Evolutionary conservation across 2,329 filamentous ascomycete genomes (phyloP).

Genomic region (Pseudogymnoascus sp.): DNA sequence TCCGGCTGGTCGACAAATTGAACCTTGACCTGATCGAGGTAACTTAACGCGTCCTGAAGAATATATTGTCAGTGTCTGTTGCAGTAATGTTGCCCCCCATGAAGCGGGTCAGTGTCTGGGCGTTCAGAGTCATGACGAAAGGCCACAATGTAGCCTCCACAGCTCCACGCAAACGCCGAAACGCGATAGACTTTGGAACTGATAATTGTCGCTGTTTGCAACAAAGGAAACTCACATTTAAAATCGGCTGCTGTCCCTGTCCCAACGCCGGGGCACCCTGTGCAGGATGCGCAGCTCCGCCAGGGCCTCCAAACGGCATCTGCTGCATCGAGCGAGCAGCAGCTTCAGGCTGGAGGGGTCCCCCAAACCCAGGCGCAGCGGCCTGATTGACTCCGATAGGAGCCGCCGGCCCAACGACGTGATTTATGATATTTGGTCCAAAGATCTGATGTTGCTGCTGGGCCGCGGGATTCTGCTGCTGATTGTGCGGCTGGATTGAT

Average conservation of each 20-base stretch:
- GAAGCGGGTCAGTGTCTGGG: background rate
- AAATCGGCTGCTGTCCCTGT: slow-evolving; percentile 77
- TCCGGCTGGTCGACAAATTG: slow-evolving; percentile 95
- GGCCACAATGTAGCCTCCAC: background rate
- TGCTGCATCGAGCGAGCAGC: slow-evolving; percentile 54
- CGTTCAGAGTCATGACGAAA: background rate
- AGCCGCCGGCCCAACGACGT: slow-evolving; percentile 42
- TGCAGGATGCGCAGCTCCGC: slow-evolving; percentile 26
- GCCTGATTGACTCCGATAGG: slow-evolving; percentile 53
- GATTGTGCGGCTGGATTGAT: slow-evolving; percentile 44
- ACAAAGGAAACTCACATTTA: slow-evolving; percentile 50
- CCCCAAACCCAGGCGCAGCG: slow-evolving; percentile 60
- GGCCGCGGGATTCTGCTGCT: slow-evolving; percentile 34
- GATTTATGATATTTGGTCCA: slow-evolving; percentile 39
- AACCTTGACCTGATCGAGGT: slow-evolving; percentile 96
- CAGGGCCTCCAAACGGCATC: slow-evolving; percentile 45
- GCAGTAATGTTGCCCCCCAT: background rate
- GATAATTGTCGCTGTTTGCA: background rate
- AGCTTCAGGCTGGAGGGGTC: slow-evolving; percentile 43
- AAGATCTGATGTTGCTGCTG: slow-evolving; percentile 53
- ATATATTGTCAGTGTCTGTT: slow-evolving; percentile 4
- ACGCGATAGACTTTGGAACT: background rate
- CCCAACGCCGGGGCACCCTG: slow-evolving; percentile 46
- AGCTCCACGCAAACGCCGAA: background rate
- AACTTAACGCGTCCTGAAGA: slow-evolving; percentile 72